Conservation (phyloP, 768 basidiomycete genomes). For the Auriculariales sp. region DNA sequence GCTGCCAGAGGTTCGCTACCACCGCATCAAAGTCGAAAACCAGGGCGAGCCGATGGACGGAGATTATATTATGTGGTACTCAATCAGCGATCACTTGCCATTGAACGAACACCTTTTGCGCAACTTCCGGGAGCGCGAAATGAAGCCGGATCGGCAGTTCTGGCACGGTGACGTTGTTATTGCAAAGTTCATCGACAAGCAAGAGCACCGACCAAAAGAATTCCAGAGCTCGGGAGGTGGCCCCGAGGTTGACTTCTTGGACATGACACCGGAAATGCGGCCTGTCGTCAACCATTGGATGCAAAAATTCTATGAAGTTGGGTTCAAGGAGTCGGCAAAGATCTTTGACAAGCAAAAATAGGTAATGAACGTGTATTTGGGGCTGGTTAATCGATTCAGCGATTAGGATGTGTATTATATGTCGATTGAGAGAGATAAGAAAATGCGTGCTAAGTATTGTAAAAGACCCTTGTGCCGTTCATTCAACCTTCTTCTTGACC, state of each 20-base stretch:
- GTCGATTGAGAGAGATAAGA: too few species aligned
- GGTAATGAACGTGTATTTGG: not conserved
- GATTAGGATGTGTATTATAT: not conserved
- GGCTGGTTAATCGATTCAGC: conserved; percentile 18
- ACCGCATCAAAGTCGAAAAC: not conserved
- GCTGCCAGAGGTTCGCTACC: not conserved
- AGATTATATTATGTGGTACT: not conserved
- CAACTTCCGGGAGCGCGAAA: not conserved
- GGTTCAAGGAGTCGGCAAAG: too few species aligned
- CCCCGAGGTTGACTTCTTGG: not conserved
- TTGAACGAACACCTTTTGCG: not conserved
- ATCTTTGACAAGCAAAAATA: too few species aligned
- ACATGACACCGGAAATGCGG: not conserved
- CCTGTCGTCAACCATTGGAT: not conserved
- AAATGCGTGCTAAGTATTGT: too few species aligned
- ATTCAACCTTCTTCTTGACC: not conserved
- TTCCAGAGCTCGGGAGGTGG: not conserved
- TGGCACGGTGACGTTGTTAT: not conserved
- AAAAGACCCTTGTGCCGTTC: not conserved
- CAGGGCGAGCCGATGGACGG: not conserved
- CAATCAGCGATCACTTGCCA: not conserved
- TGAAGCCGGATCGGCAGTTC: not conserved
- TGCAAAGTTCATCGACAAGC: not conserved
- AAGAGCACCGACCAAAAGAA: not conserved
- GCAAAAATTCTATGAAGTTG: not conserved